A percentile compares a stretch with the other conserved stretches of the same genome.
These are phyloP conservation scores for Pseudocercospora macadamiae DNA, from an alignment of 2,329 filamentous ascomycete genomes.

Conservation along the genomic window DNA sequence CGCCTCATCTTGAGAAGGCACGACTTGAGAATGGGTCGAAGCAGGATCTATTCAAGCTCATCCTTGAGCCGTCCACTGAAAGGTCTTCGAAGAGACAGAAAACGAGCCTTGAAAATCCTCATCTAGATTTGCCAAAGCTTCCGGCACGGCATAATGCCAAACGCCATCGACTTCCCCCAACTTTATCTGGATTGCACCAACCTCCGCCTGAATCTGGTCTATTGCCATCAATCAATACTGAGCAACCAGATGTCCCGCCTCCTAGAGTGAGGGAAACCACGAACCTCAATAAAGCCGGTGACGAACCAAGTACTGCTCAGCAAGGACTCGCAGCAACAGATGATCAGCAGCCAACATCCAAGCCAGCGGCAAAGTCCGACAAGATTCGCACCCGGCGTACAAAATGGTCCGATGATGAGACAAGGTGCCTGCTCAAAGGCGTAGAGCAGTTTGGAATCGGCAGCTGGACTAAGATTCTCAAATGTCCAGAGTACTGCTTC, in stretches of 20 bases:
- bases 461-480: constrained; percentile 65
- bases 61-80: constrained; percentile 37
- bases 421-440: constrained; percentile 59
- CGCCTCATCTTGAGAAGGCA: constrained; percentile 28
- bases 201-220: constrained; percentile 64
- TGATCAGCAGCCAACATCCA: neutral
- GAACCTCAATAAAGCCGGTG: neutral
- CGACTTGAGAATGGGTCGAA: constrained; percentile 32
- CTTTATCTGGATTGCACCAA: constrained; percentile 64
- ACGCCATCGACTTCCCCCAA: constrained; percentile 49
- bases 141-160: constrained; percentile 35
- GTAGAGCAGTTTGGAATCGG: constrained; percentile 65
- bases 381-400: constrained; percentile 42
- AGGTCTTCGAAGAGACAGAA: constrained; percentile 35
- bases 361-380: constrained; percentile 37
- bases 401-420: constrained; percentile 67
- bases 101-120: constrained; percentile 19
- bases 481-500: constrained; percentile 60
- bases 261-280: constrained; percentile 4
- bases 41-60: constrained; percentile 32
- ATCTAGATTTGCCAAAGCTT: constrained; percentile 42
- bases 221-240: constrained; percentile 59
- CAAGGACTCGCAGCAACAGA: neutral
- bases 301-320: neutral
- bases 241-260: constrained; percentile 25